Evolutionary conservation across 257 asterid genomes (phyloP).

Genomic region (Solanum ossicruentum): DNA sequence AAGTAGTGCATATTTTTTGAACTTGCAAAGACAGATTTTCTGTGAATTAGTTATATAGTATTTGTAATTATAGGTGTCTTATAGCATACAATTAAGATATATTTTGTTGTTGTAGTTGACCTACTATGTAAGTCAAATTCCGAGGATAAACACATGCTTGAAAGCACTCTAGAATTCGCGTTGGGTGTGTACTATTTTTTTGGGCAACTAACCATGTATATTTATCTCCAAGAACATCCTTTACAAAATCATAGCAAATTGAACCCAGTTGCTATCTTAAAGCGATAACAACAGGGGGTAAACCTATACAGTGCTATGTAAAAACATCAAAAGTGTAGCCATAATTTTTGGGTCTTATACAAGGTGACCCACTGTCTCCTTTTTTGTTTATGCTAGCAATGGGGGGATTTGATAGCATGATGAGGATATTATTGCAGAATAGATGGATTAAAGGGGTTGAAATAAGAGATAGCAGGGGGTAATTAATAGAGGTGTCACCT

Average conservation of each 20-base stretch:
- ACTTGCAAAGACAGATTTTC: background rate
- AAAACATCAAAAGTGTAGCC: background rate
- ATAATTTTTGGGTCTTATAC: background rate
- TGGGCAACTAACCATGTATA: background rate
- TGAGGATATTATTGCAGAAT: background rate
- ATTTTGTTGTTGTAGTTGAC: background rate
- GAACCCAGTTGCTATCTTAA: background rate
- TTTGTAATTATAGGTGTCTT: background rate
- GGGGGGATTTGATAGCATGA: background rate
- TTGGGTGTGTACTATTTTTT: background rate
- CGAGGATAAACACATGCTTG: background rate
- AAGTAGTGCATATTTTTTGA: background rate
- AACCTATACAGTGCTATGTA: background rate
- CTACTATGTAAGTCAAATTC: background rate
- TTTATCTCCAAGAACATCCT: background rate
- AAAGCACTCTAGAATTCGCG: background rate
- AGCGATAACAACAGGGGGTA: background rate
- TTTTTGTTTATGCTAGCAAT: background rate
- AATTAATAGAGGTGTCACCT: background rate
- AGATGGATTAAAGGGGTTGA: background rate
- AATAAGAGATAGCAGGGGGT: background rate
- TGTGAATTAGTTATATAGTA: background rate
- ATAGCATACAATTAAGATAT: background rate
- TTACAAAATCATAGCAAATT: background rate
- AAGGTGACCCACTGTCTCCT: background rate